Percentiles rank a stretch among this genome's conserved stretches.
Conservation (phyloP, 1,284 basidiomycete species). For the Ceratobasidium sp. region DNA sequence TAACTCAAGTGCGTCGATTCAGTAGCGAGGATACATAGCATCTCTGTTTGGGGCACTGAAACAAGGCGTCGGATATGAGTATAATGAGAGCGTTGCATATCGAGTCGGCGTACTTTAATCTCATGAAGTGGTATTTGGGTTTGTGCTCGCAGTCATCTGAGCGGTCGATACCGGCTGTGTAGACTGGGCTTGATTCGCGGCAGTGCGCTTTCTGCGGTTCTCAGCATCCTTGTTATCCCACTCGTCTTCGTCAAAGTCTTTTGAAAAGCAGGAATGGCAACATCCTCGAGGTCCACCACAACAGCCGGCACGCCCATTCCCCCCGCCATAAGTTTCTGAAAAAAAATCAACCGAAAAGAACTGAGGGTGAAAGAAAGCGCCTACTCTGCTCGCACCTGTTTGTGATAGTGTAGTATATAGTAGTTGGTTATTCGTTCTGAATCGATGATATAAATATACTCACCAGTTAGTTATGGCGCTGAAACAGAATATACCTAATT, state of each 20-base stretch:
- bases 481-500: neutral
- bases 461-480: neutral
- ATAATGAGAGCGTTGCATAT: too few species aligned
- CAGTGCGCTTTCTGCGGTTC: neutral
- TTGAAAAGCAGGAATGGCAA: constrained; percentile 25
- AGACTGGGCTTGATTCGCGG: constrained; percentile 1
- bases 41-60: too few species aligned
- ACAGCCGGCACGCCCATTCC: constrained; percentile 12
- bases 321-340: constrained; percentile 8
- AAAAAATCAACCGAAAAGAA: neutral
- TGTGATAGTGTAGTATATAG: neutral
- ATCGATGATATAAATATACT: neutral
- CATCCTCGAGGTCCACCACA: constrained; percentile 16
- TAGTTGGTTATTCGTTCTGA: neutral
- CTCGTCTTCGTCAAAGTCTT: constrained; percentile 14
- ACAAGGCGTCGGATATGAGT: too few species aligned
- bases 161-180: constrained; percentile 8
- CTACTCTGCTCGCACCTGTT: constrained; percentile 17
- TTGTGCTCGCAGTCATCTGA: neutral
- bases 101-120: too few species aligned
- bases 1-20: too few species aligned
- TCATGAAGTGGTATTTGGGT: neutral
- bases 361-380: neutral
- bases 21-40: too few species aligned
- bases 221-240: constrained; percentile 21